Conservation (phyloP, 2,329 filamentous ascomycete genomes). For the Orbilia oligospora region DNA sequence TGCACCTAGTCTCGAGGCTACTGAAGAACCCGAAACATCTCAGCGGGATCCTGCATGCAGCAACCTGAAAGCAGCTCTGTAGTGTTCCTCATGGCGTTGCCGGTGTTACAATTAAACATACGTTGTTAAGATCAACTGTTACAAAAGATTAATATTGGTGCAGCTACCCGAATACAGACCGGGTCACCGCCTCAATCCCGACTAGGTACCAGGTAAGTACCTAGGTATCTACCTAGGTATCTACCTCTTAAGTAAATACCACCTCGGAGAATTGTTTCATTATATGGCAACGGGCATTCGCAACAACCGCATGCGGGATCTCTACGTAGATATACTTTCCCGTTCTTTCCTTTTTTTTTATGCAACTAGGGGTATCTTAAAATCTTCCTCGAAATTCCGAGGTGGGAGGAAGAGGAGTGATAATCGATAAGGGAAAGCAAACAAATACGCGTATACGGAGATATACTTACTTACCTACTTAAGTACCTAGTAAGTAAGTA, state of each 20-base stretch:
- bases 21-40: not conserved
- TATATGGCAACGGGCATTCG: constrained; percentile 20
- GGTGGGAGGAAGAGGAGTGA: too few species aligned
- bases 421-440: too few species aligned
- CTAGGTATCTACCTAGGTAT: too few species aligned
- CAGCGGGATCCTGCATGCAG: not conserved
- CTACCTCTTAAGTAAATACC: not conserved
- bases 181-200: not conserved
- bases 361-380: not conserved
- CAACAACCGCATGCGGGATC: constrained; percentile 19
- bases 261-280: not conserved
- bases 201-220: too few species aligned
- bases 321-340: not conserved
- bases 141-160: not conserved
- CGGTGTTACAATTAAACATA: not conserved
- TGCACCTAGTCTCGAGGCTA: too few species aligned
- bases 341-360: too few species aligned
- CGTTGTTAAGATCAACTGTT: not conserved
- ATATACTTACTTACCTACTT: too few species aligned
- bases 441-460: too few species aligned
- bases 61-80: not conserved
- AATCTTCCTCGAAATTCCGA: too few species aligned
- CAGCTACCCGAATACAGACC: not conserved
- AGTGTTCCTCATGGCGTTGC: not conserved
- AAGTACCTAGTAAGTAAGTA: too few species aligned